Percentiles rank a stretch among this genome's conserved stretches.
These are phyloP conservation scores for Endoconidiophora laricicola DNA, from an alignment of 2,329 filamentous ascomycete genomes.

Conservation along the genomic window DNA sequence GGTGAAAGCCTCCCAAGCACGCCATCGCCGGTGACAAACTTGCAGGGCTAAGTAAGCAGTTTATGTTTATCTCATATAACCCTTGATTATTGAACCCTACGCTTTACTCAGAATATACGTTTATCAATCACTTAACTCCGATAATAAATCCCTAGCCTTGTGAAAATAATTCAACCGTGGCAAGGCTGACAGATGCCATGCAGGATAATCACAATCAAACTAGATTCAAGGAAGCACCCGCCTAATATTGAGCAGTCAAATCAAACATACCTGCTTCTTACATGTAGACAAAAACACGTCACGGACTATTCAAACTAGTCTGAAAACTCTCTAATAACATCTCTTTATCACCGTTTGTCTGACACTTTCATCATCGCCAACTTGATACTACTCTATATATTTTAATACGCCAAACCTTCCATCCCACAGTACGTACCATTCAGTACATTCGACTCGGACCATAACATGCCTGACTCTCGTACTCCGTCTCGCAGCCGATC, in stretches of 20 bases:
- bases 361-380: no score
- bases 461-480: background rate
- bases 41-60: no score
- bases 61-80: no score
- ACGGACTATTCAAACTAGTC: no score
- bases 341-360: no score
- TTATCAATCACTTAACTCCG: no score
- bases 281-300: background rate
- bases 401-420: background rate
- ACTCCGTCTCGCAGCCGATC: background rate
- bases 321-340: background rate
- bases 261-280: background rate
- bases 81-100: background rate
- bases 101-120: background rate
- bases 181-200: background rate
- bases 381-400: no score
- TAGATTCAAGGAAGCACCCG: background rate
- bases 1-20: background rate
- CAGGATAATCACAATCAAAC: background rate
- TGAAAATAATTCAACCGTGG: background rate
- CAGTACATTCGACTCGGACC: no score
- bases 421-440: background rate
- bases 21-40: background rate
- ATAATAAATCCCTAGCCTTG: background rate
- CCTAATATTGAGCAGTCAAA: no score